A percentile compares a stretch with the other conserved stretches of the same genome.
These are phyloP conservation scores for Agastache rugosa DNA, from an alignment of 257 asterid genomes.

Conservation along the genomic window DNA sequence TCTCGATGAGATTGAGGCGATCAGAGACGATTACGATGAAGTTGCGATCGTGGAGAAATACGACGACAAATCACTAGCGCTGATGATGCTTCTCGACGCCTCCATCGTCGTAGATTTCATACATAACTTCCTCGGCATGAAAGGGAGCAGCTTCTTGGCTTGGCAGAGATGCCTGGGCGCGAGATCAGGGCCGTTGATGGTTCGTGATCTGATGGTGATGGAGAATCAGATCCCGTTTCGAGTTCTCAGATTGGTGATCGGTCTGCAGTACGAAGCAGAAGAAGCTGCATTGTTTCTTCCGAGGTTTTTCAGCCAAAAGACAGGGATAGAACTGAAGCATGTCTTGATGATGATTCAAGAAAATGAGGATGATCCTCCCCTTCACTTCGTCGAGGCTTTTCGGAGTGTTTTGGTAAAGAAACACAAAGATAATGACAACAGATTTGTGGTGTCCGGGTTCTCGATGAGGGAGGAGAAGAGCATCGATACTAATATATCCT, in stretches of 20 bases:
- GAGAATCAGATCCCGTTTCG: slow-evolving; percentile 22
- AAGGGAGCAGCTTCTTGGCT: not conserved
- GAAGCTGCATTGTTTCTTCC: not conserved
- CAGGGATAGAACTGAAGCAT: not conserved
- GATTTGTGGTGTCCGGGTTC: not conserved
- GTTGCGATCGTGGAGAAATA: not conserved
- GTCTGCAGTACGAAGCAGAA: not conserved
- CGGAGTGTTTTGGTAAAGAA: not conserved
- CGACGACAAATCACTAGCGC: not conserved
- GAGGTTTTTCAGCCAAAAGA: not conserved
- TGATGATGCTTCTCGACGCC: slow-evolving; percentile 27
- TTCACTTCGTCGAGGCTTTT: slow-evolving; percentile 1
- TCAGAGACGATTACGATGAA: not conserved
- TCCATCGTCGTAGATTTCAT: slow-evolving; percentile 1
- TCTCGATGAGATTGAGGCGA: not conserved
- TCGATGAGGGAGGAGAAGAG: not conserved
- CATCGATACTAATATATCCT: not conserved
- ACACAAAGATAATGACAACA: not conserved
- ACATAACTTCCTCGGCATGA: too few relatives aligned
- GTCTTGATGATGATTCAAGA: not conserved
- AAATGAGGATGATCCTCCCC: not conserved
- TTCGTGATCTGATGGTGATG: not conserved
- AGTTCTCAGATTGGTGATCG: not conserved
- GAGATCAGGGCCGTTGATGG: not conserved
- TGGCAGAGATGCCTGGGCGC: not conserved